Percentiles rank a stretch among this genome's conserved stretches.
Evolutionary conservation across 23 red algal genomes (phyloP).

Genomic region (Cyanidium caldarium): DNA sequence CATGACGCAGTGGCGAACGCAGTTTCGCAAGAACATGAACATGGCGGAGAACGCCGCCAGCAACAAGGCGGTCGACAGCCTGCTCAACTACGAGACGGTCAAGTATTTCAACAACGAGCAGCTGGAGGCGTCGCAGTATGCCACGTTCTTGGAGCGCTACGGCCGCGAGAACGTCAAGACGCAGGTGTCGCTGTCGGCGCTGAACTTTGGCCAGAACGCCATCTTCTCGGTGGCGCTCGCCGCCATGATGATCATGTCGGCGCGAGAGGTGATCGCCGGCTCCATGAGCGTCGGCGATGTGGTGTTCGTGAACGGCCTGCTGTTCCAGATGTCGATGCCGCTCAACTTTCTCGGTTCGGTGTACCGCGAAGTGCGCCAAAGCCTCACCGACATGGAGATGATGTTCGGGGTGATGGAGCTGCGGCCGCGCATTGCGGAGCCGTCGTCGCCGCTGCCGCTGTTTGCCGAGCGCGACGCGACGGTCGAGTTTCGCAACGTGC

Average conservation of each 20-base stretch:
- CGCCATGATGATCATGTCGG: constrained; percentile 88
- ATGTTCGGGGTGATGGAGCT: constrained; percentile 48
- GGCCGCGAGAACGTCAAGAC: constrained; percentile 84
- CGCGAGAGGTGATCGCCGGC: constrained; percentile 37
- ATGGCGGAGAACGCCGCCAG: constrained; percentile 65
- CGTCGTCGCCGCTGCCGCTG: neutral
- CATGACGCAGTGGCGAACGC: constrained; percentile 81
- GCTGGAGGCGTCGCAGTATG: constrained; percentile 76
- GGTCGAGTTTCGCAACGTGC: neutral
- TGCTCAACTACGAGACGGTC: constrained; percentile 96
- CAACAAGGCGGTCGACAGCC: constrained; percentile 71
- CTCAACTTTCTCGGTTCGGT: constrained; percentile 97
- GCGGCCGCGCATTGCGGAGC: constrained; percentile 4
- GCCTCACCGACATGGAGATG: constrained; percentile 92
- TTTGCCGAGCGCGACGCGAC: neutral
- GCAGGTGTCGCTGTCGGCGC: constrained; percentile 46
- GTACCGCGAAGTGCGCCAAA: constrained; percentile 91
- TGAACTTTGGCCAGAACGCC: constrained; percentile 96
- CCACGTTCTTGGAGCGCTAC: constrained; percentile 43
- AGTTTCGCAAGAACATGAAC: constrained; percentile 88
- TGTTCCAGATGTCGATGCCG: constrained; percentile 87
- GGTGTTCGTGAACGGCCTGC: constrained; percentile 90
- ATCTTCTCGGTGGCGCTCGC: constrained; percentile 87
- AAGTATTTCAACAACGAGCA: constrained; percentile 96
- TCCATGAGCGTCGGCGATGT: constrained; percentile 86